These are phyloP conservation scores for Linderina pennispora DNA, from an alignment of 192 early-diverging fungal species.

Conservation along the genomic window DNA sequence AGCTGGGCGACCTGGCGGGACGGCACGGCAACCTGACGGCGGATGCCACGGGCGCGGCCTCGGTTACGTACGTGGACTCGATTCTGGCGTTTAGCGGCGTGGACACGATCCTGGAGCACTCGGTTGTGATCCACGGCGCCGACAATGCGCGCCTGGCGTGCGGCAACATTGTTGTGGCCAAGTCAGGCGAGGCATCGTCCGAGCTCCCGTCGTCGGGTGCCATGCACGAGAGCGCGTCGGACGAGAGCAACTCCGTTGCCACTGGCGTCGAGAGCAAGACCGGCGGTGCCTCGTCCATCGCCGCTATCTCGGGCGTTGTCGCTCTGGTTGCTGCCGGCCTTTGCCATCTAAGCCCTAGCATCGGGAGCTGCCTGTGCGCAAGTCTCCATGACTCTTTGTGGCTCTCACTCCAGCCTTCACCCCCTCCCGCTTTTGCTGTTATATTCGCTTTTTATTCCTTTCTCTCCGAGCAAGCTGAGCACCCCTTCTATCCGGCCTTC, in stretches of 20 bases:
- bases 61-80: slow-evolving; percentile 23
- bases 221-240: background rate
- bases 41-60: slow-evolving; percentile 14
- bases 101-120: slow-evolving; percentile 48
- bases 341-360: slow-evolving; percentile 13
- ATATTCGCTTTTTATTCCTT: too few species aligned
- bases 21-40: slow-evolving; percentile 46
- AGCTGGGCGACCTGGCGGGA: slow-evolving; percentile 55
- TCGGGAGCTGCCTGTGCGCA: too few species aligned
- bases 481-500: too few species aligned
- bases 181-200: background rate
- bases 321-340: slow-evolving; percentile 10
- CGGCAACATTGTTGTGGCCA: slow-evolving; percentile 34
- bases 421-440: too few species aligned
- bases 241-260: background rate
- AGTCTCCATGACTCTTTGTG: too few species aligned
- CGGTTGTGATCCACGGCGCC: slow-evolving; percentile 52
- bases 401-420: too few species aligned
- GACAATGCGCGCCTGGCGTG: slow-evolving; percentile 51
- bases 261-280: slow-evolving; percentile 1
- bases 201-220: background rate
- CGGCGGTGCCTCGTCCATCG: slow-evolving; percentile 6
- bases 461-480: too few species aligned
- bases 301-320: slow-evolving; percentile 4
- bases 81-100: slow-evolving; percentile 41